These are phyloP conservation scores for Leccinum aurantiacum DNA, from an alignment of 768 basidiomycete genomes.

Conservation along the genomic window DNA sequence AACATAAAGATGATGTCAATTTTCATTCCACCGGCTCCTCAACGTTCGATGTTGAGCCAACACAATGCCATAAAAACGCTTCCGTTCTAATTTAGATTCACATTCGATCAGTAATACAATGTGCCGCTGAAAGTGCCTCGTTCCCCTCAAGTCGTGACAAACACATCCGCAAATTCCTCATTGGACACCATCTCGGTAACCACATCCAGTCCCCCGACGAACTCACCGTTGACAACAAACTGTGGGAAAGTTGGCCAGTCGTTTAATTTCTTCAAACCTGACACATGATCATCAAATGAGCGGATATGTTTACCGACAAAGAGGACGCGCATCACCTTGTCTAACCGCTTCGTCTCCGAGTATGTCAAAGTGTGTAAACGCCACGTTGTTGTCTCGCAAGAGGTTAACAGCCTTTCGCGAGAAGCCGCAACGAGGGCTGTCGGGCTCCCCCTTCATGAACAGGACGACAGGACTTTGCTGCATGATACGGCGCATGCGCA, in stretches of 20 bases:
- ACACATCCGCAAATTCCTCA: conserved; percentile 68
- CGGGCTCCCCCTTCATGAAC: conserved; percentile 90
- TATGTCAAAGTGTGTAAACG: conserved; percentile 82
- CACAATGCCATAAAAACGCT: neutral
- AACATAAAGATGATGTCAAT: conserved; percentile 2
- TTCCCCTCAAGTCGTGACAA: conserved; percentile 7
- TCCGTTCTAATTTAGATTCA: neutral
- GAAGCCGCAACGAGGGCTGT: conserved; percentile 81
- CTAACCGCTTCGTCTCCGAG: conserved; percentile 77
- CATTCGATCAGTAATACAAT: conserved; percentile 2
- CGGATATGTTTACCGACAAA: too few species aligned
- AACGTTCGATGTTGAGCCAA: neutral
- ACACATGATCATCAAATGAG: neutral
- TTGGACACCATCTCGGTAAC: conserved; percentile 83
- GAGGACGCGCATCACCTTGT: conserved; percentile 52
- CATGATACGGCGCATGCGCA: conserved; percentile 72
- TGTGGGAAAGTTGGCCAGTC: conserved; percentile 92
- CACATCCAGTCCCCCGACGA: conserved; percentile 94
- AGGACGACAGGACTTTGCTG: conserved; percentile 72
- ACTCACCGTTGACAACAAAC: conserved; percentile 83
- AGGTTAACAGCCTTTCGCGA: conserved; percentile 72
- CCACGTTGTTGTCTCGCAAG: conserved; percentile 59
- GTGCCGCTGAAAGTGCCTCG: neutral
- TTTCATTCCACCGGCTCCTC: conserved; percentile 1
- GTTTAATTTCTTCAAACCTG: conserved; percentile 74